Base-by-base conservation (phyloP, 352 stramenopile genomes). In the Phytophthora aleatoria region DNA sequence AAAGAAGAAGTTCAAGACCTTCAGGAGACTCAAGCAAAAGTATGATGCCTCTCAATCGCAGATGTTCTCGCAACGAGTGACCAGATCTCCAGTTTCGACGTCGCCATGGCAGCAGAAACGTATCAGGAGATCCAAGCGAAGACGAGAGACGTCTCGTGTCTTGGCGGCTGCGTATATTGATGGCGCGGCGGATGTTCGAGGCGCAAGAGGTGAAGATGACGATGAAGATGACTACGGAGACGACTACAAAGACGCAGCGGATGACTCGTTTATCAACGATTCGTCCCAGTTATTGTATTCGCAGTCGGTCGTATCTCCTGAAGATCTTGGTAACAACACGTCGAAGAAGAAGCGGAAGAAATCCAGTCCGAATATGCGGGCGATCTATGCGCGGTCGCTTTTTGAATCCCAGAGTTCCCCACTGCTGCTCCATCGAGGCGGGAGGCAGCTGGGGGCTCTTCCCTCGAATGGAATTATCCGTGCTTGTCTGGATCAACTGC, bases 221-320 rank as follows among this genome's bases (percentile, higher is more conserved):
- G 79, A 89, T 16, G 81, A 88, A 11, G 81, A 92, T 11, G 79
- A 91, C 15, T 83, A 91, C 26, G 75, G 79, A 12, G 79, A 92
- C 30, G 67, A 82, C 59, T 72, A 79, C 20, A 61, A 70, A 50
- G 67, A 88, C 45, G 77, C 71, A 15, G 61, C 73, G 2, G 83
- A 92, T 45, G 66, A 84, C 27, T 90, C 83, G 30, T 94, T 94
- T 39, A 94, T 94, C 50, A 87, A 94, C 50, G 77, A 94, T 72
- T 91, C 83, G 1, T 92, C 86, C 3, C 86, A 94, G 59, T 56
- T 94, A 35, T 43, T 91, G n/a, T 94, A 90, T 62, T 92, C 85
- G 6, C 83, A 81, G 62, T 78, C 69, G 15, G 50, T 72, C 3
- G 57, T 57, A 33, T 77, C 61, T 10, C 67, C 61, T 30, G 70